phyloP scores from a whole-genome alignment of 2,329 filamentous ascomycete species.

The Mariannaea sp. region DNA sequence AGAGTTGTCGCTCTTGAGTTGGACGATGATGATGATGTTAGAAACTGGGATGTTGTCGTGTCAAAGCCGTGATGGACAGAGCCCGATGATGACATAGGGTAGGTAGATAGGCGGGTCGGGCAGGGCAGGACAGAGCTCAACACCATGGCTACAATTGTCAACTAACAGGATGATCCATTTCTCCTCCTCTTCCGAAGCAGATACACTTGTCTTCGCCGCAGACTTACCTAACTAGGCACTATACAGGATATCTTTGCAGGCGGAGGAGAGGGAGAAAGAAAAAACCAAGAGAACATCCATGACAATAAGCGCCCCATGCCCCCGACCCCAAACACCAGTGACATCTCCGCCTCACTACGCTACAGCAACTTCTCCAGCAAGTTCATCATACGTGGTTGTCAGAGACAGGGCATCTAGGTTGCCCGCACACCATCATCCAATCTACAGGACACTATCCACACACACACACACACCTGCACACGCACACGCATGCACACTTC shows the following conservation, averaged over 20 bases:
- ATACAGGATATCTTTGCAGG: neutral
- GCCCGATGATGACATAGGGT: too few relatives aligned
- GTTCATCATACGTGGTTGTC: neutral
- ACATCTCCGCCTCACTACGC: neutral
- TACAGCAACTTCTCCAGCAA: neutral
- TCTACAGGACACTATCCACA: neutral
- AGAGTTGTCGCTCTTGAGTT: too few relatives aligned
- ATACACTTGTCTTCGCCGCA: too few relatives aligned
- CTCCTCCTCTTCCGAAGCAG: neutral
- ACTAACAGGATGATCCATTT: neutral
- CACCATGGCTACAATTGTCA: neutral
- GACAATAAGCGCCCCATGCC: too few relatives aligned
- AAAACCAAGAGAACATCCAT: neutral
- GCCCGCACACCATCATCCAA: neutral
- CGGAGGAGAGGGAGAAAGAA: too few relatives aligned
- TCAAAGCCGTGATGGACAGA: too few relatives aligned
- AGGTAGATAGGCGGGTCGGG: neutral
- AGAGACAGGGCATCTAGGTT: neutral
- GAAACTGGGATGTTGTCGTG: too few relatives aligned
- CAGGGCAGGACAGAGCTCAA: neutral
- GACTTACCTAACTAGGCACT: neutral
- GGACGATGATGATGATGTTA: too few relatives aligned
- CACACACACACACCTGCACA: neutral
- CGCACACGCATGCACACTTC: too few relatives aligned
- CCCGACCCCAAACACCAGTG: neutral